Base-by-base conservation (phyloP, 495 filamentous ascomycete species). In the Aspergillus ellipticus region DNA sequence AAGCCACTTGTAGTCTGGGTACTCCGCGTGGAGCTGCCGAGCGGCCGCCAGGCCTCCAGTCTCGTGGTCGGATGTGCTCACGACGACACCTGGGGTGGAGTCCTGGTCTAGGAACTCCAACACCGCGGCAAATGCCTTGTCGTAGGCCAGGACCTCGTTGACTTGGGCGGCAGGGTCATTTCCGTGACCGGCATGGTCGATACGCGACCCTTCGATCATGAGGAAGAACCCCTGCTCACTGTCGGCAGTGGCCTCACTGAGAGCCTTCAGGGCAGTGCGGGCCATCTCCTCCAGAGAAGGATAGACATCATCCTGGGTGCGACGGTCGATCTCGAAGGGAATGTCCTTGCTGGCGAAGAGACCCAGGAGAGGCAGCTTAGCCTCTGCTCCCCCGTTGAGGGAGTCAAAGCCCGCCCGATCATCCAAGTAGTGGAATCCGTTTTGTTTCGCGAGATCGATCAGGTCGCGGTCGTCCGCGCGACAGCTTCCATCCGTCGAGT, bases 121-220 rank as follows among this genome's bases (percentile, higher is more conserved):
- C 0, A 96, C 91, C 7, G 82, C 81, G 42, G 85, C 75, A 70
- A 97, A 92, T 0, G 93, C 82, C 65, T 82, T 85, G 74, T 97
- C 94, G 58, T 96, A 97, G 35, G 88, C 92, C 6, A 97, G 74
- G 0, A 97, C 92, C 65, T 98, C 94, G 54, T 93, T 85, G 8
- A 97, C 94, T 66, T 97, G 95, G 0, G 95, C 92, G 10, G 88
- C 92, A 1, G 94, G 94, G 66, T 98, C 94, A 62, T 98, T 98
- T 51, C 83, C 85, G 64, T 98, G 94, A 11, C 92, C 95, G 2
- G 94, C 92, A 68, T 98, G 95, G 59, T 98, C 94, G 60, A 98
- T 97, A 29, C 95, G 80, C 60, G 88, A 92, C 5, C 94, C 94
- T 69, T 98, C 94, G 55, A 98, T 93, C 93, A 98, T 95, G 55